Percentiles rank a stretch among this genome's conserved stretches.
phyloP scores from a whole-genome alignment of 371 early-diverging fungal species.

The Actinomortierella ambigua region DNA sequence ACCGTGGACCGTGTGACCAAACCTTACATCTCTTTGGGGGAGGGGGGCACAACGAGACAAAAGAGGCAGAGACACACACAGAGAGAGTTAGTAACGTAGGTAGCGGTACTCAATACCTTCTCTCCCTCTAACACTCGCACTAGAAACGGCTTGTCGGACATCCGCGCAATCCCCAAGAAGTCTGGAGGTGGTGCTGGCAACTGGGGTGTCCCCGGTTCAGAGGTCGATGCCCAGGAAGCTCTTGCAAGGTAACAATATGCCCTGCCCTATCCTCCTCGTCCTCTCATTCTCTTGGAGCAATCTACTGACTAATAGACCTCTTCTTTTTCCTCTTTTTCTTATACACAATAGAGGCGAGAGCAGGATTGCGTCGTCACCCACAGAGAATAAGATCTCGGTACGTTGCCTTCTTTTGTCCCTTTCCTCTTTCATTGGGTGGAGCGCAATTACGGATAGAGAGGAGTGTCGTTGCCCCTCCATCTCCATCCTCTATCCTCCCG shows the following conservation, averaged over 20 bases:
- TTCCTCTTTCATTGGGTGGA: too few relatives aligned
- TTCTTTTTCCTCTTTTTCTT: neutral
- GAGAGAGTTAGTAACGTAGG: too few relatives aligned
- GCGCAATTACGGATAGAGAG: neutral
- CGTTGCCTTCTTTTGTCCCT: slow-evolving; percentile 4
- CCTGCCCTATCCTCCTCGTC: neutral
- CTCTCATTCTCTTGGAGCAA: neutral
- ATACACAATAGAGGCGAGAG: neutral
- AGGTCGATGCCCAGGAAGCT: slow-evolving; percentile 23
- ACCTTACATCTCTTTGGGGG: neutral
- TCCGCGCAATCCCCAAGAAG: slow-evolving; percentile 43
- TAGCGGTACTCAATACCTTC: neutral
- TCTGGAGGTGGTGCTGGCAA: slow-evolving; percentile 39
- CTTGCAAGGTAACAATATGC: slow-evolving; percentile 13
- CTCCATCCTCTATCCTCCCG: too few relatives aligned
- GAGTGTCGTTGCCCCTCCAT: neutral
- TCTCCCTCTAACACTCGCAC: neutral
- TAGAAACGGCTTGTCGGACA: slow-evolving; percentile 29
- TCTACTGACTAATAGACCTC: neutral
- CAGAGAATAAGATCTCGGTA: slow-evolving; percentile 42
- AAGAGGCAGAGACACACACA: too few relatives aligned
- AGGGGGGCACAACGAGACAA: neutral
- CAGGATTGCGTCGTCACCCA: slow-evolving; percentile 14
- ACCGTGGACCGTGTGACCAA: too few relatives aligned
- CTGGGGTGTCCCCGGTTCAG: slow-evolving; percentile 45